These are phyloP conservation scores for Cyclostephanos tholiformis DNA, from an alignment of 108 stramenopile species.

Conservation along the genomic window DNA sequence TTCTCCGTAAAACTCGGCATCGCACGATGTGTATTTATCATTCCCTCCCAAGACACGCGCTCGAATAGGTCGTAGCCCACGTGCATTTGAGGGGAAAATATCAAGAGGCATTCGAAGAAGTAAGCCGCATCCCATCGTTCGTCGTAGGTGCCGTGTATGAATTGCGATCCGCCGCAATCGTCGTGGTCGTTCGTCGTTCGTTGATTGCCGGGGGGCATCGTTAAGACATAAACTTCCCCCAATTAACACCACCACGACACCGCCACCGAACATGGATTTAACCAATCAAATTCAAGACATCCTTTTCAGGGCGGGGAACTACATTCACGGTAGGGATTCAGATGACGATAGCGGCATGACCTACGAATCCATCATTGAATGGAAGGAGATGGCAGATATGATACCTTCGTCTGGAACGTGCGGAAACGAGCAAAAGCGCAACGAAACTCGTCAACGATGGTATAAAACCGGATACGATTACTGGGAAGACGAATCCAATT, in stretches of 20 bases:
- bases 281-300: slow-evolving; percentile 38
- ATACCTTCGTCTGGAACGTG: not conserved
- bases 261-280: slow-evolving; percentile 23
- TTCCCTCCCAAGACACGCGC: no score
- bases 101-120: no score
- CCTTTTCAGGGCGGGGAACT: slow-evolving; percentile 35
- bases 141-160: no score
- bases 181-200: no score
- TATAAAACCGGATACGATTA: slow-evolving; percentile 81
- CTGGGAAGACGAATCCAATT: slow-evolving; percentile 83
- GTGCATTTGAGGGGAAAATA: no score
- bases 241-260: not conserved
- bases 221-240: no score
- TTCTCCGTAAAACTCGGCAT: no score
- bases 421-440: not conserved
- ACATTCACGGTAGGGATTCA: slow-evolving; percentile 37
- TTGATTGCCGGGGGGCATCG: no score
- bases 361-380: slow-evolving; percentile 36
- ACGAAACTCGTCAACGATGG: slow-evolving; percentile 54
- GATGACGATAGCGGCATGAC: slow-evolving; percentile 25
- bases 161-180: no score
- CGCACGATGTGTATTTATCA: no score
- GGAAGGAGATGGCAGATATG: slow-evolving; percentile 26
- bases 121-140: no score
- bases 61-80: no score